phyloP scores from a whole-genome alignment of 345 rosid species.

The Geranium brycei region DNA sequence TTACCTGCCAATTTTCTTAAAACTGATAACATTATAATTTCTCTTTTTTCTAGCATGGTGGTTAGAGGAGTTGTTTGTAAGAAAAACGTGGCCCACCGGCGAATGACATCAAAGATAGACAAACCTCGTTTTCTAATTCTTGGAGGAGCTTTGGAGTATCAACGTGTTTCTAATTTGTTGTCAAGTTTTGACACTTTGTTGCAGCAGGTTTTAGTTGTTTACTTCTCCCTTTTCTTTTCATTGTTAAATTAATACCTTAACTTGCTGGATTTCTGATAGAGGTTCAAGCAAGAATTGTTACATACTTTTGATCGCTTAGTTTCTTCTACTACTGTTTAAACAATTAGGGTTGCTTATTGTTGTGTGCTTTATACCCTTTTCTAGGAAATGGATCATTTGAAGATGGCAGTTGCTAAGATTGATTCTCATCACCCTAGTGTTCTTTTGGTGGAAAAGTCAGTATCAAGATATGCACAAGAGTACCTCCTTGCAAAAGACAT shows the following conservation, averaged over 20 bases:
- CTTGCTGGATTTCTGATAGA: constrained; percentile 3
- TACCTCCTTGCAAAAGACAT: constrained; percentile 85
- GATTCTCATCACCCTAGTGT: constrained; percentile 68
- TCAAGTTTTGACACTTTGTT: constrained; percentile 84
- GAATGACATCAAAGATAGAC: constrained; percentile 77
- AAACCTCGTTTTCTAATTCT: constrained; percentile 74
- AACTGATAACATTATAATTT: constrained; percentile 18
- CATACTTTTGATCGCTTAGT: neutral
- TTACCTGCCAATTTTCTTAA: neutral
- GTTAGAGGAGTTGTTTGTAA: constrained; percentile 90
- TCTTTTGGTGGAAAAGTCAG: constrained; percentile 94
- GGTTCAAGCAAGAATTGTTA: neutral
- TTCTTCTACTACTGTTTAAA: neutral
- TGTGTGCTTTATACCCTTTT: constrained; percentile 7
- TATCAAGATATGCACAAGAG: constrained; percentile 85
- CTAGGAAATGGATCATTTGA: constrained; percentile 97
- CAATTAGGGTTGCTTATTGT: constrained; percentile 4
- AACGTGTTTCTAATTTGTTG: constrained; percentile 72
- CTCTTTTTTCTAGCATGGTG: constrained; percentile 45
- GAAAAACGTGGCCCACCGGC: constrained; percentile 93
- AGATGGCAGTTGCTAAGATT: constrained; percentile 94
- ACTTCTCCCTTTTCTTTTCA: constrained; percentile 11
- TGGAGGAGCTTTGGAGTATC: constrained; percentile 93
- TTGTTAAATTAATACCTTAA: constrained; percentile 6
- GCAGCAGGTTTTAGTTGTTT: constrained; percentile 58